Conservation (phyloP, 345 rosid species). For the Eucalyptus urophylla region DNA sequence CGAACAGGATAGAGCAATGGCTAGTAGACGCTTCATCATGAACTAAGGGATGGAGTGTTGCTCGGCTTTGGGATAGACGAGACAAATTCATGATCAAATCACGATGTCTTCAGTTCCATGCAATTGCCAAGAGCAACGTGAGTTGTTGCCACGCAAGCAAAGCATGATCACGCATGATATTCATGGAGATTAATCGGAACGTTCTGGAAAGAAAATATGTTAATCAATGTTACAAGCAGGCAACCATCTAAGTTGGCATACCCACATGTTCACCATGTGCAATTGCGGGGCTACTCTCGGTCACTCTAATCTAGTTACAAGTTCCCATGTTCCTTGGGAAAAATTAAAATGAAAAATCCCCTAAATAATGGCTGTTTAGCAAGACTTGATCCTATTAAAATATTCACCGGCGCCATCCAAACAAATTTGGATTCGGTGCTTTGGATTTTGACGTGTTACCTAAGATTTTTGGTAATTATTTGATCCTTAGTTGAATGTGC, state of each 20-base stretch:
- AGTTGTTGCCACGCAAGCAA: background rate
- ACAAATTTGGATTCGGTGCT: background rate
- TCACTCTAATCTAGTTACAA: background rate
- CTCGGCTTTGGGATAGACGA: rapidly evolving
- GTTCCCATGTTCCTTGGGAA: background rate
- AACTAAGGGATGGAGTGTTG: background rate
- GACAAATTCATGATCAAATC: background rate
- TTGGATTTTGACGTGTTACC: background rate
- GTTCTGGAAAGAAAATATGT: background rate
- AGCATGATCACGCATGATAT: background rate
- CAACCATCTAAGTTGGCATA: background rate
- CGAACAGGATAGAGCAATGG: background rate
- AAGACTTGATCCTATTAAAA: background rate
- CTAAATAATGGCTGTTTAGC: background rate
- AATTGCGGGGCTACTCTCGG: background rate
- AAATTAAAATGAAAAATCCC: background rate
- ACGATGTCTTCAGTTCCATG: background rate
- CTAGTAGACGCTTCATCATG: background rate
- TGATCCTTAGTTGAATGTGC: background rate
- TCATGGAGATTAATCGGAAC: background rate
- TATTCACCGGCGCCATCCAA: background rate
- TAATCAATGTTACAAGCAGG: background rate
- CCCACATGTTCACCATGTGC: background rate
- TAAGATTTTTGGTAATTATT: background rate
- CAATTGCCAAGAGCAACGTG: background rate